Evolutionary conservation across 768 basidiomycete genomes (phyloP).

Genomic region (Amanita muscaria): DNA sequence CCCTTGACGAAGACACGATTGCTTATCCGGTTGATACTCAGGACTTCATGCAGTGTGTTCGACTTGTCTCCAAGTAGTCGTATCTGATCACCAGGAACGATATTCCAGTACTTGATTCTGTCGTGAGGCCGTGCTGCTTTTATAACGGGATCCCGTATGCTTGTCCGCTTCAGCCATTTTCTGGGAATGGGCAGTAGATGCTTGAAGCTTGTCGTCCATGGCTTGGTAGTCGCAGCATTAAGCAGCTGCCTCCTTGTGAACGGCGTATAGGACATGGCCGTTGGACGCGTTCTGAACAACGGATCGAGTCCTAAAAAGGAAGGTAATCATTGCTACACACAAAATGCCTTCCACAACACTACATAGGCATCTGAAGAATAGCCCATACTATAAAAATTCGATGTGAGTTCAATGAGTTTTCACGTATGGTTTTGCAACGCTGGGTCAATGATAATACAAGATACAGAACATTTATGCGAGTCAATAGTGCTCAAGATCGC

Average conservation of each 20-base stretch:
- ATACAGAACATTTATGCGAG: not conserved
- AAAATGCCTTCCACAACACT: too few species aligned
- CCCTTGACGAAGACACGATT: conserved; percentile 56
- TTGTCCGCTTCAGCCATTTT: conserved; percentile 36
- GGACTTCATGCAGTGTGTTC: conserved; percentile 56
- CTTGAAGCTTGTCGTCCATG: conserved; percentile 59
- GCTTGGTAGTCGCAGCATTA: conserved; percentile 38
- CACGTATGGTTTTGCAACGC: not conserved
- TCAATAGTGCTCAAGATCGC: too few species aligned
- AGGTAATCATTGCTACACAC: not conserved
- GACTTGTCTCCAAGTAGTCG: conserved; percentile 57
- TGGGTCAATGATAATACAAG: not conserved
- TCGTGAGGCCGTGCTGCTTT: conserved; percentile 57
- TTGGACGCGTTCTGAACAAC: not conserved
- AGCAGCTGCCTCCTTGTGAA: conserved; percentile 30
- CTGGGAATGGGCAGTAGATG: conserved; percentile 58
- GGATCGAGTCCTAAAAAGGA: not conserved
- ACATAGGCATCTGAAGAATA: too few species aligned
- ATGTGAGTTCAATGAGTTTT: too few species aligned
- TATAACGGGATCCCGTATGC: conserved; percentile 34
- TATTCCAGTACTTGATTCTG: conserved; percentile 80
- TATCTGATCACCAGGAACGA: conserved; percentile 78
- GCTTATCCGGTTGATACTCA: conserved; percentile 63
- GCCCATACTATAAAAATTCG: too few species aligned
- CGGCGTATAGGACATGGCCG: conserved; percentile 21